Base-by-base conservation (phyloP, 2,329 filamentous ascomycete genomes). In the Fusarium dlaminii region DNA sequence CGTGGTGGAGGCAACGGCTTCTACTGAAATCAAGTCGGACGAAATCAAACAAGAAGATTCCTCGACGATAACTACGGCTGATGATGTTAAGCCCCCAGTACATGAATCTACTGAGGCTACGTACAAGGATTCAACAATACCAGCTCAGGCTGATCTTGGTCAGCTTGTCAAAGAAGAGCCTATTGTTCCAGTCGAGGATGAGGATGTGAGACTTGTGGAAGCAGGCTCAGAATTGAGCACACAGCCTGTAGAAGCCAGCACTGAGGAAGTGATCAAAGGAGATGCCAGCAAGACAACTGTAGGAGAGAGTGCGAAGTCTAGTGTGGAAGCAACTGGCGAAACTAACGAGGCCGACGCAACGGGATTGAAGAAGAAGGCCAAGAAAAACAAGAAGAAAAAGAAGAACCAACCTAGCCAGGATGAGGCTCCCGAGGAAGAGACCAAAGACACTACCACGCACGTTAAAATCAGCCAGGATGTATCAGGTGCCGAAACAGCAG, bases 351-450 rank as follows among this genome's bases (percentile, higher is more conserved):
- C 48, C 2, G 65, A 73, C 17, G 45, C 59, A 36, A 34, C 66
- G 30, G 55, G 51, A n/a, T 62, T 36, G 59, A 73, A 75, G 36
- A 82, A 82, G 72, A 81, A 82, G 68, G 70, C 48, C 40, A 81
- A 81, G 71, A 82, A 81, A 62, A 81, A 79, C 59, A 81, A 82
- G 71, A 81, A 83, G 70, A 82, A 71, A 56, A 77, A 72, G 69
- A 73, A 72, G 66, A 49, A 46, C 17, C 68, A 75, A 49, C 48
- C 60, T 30, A 57, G 22, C 15, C 62, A 63, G n/a, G 64, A 69
- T 20, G 74, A 73, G 27, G 24, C 52, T 15, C 27, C 20, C 11
- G 42, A 63, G n/a, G 46, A 66, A 10, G 72, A 64, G 24, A 18
- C 30, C 18, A 68, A 58, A 10, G 49, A 75, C n/a, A 39, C 48